Evolutionary conservation across 2,329 filamentous ascomycete species (phyloP).

Genomic region (Sclerotiophoma versabilis): DNA sequence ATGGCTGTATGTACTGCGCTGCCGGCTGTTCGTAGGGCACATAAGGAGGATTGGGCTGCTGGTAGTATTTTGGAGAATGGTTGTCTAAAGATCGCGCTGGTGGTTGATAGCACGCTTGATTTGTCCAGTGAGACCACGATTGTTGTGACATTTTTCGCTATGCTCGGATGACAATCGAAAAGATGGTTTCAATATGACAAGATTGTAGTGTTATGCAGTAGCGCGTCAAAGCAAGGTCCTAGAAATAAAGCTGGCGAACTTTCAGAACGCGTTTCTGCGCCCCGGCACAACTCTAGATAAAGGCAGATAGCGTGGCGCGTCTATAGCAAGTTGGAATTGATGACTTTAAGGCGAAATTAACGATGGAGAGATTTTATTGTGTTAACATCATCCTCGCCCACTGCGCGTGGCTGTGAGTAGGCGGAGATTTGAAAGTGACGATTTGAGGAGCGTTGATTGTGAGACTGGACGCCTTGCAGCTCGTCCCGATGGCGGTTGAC

Average conservation of each 20-base stretch:
- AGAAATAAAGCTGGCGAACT: neutral
- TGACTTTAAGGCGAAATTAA: neutral
- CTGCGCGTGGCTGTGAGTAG: slow-evolving; percentile 1
- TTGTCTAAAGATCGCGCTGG: slow-evolving; percentile 12
- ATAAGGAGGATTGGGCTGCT: slow-evolving; percentile 7
- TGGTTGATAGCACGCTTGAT: slow-evolving; percentile 20
- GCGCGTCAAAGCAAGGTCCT: neutral
- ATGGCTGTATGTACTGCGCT: slow-evolving; percentile 27
- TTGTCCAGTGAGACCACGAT: slow-evolving; percentile 15
- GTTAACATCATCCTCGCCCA: neutral
- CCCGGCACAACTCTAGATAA: neutral
- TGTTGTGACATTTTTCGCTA: slow-evolving; percentile 4
- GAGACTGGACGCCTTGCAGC: slow-evolving; percentile 23
- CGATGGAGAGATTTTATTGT: neutral
- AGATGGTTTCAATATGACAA: neutral
- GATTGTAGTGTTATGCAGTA: neutral
- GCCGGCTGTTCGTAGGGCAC: slow-evolving; percentile 1
- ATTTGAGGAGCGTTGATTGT: slow-evolving; percentile 1
- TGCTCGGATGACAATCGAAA: neutral
- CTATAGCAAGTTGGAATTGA: neutral
- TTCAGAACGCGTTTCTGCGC: neutral
- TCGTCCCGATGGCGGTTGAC: slow-evolving; percentile 5
- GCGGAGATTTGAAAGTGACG: neutral
- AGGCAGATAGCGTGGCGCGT: neutral
- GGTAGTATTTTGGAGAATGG: slow-evolving; percentile 16